Conservation (phyloP, 176 grass and related monocot species). For the Musa schizocarpa region DNA sequence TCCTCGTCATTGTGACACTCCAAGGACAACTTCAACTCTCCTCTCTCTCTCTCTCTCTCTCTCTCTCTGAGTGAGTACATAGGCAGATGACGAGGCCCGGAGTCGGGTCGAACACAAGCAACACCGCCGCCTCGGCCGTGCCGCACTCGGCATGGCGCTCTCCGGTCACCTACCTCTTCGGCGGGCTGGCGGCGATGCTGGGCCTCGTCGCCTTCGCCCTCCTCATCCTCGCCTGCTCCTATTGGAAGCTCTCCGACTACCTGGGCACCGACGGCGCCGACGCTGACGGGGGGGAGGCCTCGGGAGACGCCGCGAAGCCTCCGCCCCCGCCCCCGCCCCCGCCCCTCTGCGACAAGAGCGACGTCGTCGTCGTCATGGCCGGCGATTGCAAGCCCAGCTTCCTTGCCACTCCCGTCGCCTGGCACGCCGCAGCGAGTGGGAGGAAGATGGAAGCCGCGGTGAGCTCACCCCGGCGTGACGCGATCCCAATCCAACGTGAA, state of each 20-base stretch:
- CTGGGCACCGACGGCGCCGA: slow-evolving; percentile 24
- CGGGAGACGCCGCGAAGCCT: background rate
- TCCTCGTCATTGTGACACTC: too few species aligned
- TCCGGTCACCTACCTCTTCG: slow-evolving; percentile 76
- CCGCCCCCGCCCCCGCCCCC: background rate
- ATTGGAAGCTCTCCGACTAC: slow-evolving; percentile 78
- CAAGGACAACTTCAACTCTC: too few species aligned
- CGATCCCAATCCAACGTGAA: background rate
- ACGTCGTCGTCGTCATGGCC: slow-evolving; percentile 27
- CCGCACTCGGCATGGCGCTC: slow-evolving; percentile 71
- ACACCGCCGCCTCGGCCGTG: slow-evolving; percentile 12
- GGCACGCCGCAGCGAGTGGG: background rate
- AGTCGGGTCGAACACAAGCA: background rate
- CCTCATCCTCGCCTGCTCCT: slow-evolving; percentile 89
- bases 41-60: too few species aligned
- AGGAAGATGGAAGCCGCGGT: background rate
- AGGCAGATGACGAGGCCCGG: too few species aligned
- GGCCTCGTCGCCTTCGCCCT: slow-evolving; percentile 76
- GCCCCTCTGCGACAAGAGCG: background rate
- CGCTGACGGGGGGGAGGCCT: background rate
- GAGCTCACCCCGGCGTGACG: background rate
- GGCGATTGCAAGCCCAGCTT: slow-evolving; percentile 10
- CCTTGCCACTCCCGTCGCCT: slow-evolving; percentile 4
- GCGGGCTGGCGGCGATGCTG: slow-evolving; percentile 74
- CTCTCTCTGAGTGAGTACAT: too few species aligned